Base-by-base conservation (phyloP, 2,329 filamentous ascomycete genomes). In the Nothomitra cinnamomea region DNA sequence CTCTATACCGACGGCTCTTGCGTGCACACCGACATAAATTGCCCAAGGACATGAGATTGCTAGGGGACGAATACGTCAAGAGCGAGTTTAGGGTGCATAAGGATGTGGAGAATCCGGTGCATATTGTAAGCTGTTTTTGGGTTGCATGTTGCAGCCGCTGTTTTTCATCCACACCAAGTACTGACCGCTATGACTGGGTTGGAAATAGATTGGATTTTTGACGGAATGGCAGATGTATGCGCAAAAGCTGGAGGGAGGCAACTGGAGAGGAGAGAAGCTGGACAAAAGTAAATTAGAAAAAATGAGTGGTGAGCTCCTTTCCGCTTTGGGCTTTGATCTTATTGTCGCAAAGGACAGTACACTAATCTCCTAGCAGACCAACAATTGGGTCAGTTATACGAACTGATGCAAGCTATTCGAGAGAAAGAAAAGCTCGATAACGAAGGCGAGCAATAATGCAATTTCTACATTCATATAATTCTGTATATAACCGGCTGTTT, bases 181-280 rank as follows among this genome's bases (percentile, higher is more conserved):
- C 5, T 10, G 5, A 32, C 13, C n/a, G 19, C 35, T 4, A 12
- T 35, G 10, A 15, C 50, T 28, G 17, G 15, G 24, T 6, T 55
- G 48, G 51, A n/a, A 41, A 13, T 59, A 94, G 87, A 87, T 96
- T 61, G 92, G 90, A 1, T 98, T 98, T 67, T 74, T 98, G 60
- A 90, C 86, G 0, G 89, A 96, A 67, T 98, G 90, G 90, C 92
- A 98, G 67, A 71, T 87, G 52, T 98, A 96, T 64, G 89, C 88
- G 1, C 90, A 98, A 65, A 82, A 87, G 64, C 71, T 98, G 15
- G 90, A 96, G 64, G 90, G 89, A 0, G 83, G 94, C 53, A 67
- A 75, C 0, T 96, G 92, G 92, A 74, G 77, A 56, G 90, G 83
- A 1, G 86, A 87, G 58, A 90, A 83, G 65, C 75, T 96, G 65